A percentile compares a stretch with the other conserved stretches of the same genome.
Conservation (phyloP, 1,284 basidiomycete species). For the Inonotus obliquus region DNA sequence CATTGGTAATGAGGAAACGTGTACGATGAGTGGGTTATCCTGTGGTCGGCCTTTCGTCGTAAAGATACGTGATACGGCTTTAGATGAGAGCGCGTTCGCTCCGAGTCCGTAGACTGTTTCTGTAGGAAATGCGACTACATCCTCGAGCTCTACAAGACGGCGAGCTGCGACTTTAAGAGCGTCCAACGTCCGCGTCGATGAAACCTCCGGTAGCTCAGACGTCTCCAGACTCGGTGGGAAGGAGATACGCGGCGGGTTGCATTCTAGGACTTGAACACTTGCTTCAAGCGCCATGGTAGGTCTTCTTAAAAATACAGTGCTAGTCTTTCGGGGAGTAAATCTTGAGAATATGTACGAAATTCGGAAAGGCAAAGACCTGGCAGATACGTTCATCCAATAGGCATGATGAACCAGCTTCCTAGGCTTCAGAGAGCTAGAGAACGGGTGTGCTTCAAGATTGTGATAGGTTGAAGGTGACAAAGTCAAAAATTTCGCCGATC, state of each 20-base stretch:
- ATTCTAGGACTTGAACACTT: constrained; percentile 38
- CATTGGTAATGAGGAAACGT: constrained; percentile 87
- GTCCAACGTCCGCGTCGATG: constrained; percentile 39
- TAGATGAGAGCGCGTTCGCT: constrained; percentile 70
- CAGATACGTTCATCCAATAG: neutral
- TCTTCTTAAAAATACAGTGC: neutral
- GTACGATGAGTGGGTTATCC: constrained; percentile 98
- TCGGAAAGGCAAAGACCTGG: neutral
- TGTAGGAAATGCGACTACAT: constrained; percentile 87
- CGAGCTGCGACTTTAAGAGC: constrained; percentile 46
- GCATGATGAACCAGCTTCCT: neutral
- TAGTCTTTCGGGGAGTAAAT: neutral
- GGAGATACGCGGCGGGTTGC: constrained; percentile 51
- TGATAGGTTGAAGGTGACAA: neutral
- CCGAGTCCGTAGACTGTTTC: constrained; percentile 99
- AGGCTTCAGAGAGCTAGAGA: neutral
- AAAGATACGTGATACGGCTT: constrained; percentile 77
- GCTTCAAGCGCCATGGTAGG: neutral
- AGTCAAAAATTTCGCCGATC: neutral
- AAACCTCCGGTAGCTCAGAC: constrained; percentile 37
- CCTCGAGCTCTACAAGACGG: constrained; percentile 38
- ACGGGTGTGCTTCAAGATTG: neutral
- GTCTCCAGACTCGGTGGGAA: constrained; percentile 34
- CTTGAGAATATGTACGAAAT: neutral
- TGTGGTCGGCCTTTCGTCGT: constrained; percentile 87